These are phyloP conservation scores for Xanthoparmelia taractica DNA, from an alignment of 495 filamentous ascomycete species.

Conservation along the genomic window DNA sequence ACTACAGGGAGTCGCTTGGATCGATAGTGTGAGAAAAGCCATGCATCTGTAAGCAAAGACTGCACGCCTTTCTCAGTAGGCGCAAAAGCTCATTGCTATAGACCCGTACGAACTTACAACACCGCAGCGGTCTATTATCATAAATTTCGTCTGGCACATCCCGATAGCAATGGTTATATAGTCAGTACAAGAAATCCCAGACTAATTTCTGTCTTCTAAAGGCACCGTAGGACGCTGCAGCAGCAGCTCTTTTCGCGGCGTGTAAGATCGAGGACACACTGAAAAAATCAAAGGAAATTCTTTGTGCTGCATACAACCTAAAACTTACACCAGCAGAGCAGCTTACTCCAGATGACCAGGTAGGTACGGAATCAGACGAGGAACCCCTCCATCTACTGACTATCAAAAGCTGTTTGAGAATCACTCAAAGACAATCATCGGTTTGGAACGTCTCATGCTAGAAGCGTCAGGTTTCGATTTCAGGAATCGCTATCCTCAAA, in stretches of 20 bases:
- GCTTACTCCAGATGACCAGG: conserved; percentile 73
- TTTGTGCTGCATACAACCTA: conserved; percentile 83
- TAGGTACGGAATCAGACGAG: conserved; percentile 28
- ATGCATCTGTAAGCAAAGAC: conserved; percentile 57
- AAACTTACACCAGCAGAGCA: conserved; percentile 63
- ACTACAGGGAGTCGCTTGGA: conserved; percentile 70
- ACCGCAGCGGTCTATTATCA: conserved; percentile 83
- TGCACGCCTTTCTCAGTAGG: conserved; percentile 5
- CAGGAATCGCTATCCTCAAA: conserved; percentile 79
- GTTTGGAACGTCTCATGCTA: conserved; percentile 87
- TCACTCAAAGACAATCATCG: conserved; percentile 68
- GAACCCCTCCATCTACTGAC: conserved; percentile 2
- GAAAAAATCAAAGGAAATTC: conserved; percentile 90
- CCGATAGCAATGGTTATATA: conserved; percentile 48
- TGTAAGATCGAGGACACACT: conserved; percentile 98
- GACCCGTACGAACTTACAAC: conserved; percentile 74
- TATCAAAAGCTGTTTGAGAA: conserved; percentile 62
- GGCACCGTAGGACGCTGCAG: conserved; percentile 61
- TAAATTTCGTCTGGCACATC: conserved; percentile 73
- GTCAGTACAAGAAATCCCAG: conserved; percentile 8
- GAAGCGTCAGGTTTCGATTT: conserved; percentile 92
- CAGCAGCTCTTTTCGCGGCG: conserved; percentile 79
- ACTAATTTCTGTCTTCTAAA: conserved; percentile 22
- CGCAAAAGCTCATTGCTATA: conserved; percentile 28
- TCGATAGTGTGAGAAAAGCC: conserved; percentile 65